Evolutionary conservation across 768 basidiomycete genomes (phyloP).

Genomic region (Auriscalpium vulgare): DNA sequence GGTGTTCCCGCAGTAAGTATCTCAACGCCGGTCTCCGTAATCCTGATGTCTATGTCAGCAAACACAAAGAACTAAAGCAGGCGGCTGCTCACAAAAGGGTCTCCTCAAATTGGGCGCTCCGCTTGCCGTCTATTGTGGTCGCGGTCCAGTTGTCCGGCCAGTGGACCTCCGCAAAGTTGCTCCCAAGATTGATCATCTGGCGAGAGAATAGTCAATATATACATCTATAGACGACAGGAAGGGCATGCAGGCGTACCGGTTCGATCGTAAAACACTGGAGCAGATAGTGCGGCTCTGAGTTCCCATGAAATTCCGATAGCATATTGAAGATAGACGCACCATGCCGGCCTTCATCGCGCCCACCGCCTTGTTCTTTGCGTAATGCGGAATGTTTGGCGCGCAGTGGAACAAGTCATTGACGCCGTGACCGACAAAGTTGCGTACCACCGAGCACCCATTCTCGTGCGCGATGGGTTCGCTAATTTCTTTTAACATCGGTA

Average conservation of each 20-base stretch:
- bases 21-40: slow-evolving; percentile 88
- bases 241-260: slow-evolving; percentile 36
- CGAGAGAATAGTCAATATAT: slow-evolving; percentile 7
- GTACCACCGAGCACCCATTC: slow-evolving; percentile 81
- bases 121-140: slow-evolving; percentile 82
- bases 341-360: slow-evolving; percentile 93
- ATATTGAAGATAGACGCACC: slow-evolving; percentile 54
- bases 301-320: not conserved
- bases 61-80: not conserved
- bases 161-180: slow-evolving; percentile 66
- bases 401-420: slow-evolving; percentile 81
- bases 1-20: slow-evolving; percentile 61
- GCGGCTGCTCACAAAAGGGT: slow-evolving; percentile 61
- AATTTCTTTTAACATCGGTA: not conserved
- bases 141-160: slow-evolving; percentile 98
- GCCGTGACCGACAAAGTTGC: slow-evolving; percentile 89
- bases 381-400: slow-evolving; percentile 87
- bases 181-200: slow-evolving; percentile 90
- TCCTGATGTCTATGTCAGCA: slow-evolving; percentile 37
- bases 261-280: slow-evolving; percentile 59
- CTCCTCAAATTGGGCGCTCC: slow-evolving; percentile 96
- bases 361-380: slow-evolving; percentile 88
- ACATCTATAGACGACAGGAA: not conserved
- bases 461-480: slow-evolving; percentile 82
- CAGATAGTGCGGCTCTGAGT: slow-evolving; percentile 11